phyloP scores from a whole-genome alignment of 1,284 basidiomycete species.

The Melampsora americana region DNA sequence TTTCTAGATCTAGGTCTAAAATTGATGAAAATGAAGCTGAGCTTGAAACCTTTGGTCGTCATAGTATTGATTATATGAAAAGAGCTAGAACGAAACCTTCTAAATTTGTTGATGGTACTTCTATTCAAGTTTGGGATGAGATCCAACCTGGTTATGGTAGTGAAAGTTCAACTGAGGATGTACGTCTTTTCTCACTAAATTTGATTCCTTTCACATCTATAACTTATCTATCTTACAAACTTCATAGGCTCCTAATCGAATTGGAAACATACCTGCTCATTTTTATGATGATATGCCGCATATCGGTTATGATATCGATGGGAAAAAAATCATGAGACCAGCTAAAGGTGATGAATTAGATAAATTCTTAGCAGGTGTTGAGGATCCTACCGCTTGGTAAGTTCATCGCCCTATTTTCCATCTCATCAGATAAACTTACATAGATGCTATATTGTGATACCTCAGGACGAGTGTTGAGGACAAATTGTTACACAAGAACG shows the following conservation, averaged over 20 bases:
- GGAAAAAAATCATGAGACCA: slow-evolving; percentile 87
- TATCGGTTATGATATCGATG: slow-evolving; percentile 93
- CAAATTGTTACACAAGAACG: slow-evolving; percentile 79
- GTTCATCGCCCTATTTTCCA: slow-evolving; percentile 1
- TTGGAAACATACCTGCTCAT: slow-evolving; percentile 92
- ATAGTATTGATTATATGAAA: slow-evolving; percentile 54
- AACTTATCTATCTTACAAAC: not conserved
- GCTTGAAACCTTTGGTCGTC: slow-evolving; percentile 67
- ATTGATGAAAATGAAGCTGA: slow-evolving; percentile 56
- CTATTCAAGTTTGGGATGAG: slow-evolving; percentile 78
- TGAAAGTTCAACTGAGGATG: slow-evolving; percentile 94
- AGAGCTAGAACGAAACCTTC: slow-evolving; percentile 61
- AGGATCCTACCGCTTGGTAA: slow-evolving; percentile 85
- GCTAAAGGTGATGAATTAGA: slow-evolving; percentile 95
- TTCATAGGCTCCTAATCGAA: slow-evolving; percentile 77
- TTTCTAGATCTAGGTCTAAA: slow-evolving; percentile 53
- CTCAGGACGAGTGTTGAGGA: slow-evolving; percentile 86
- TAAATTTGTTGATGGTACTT: slow-evolving; percentile 73
- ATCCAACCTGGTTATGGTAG: slow-evolving; percentile 96
- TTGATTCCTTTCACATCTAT: not conserved
- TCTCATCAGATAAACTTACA: not conserved
- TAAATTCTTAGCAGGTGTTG: slow-evolving; percentile 90
- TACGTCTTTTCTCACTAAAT: slow-evolving; percentile 56
- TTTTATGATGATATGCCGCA: slow-evolving; percentile 99
- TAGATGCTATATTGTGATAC: not conserved